Conservation (phyloP, 495 filamentous ascomycete species). For the Elasticomyces elasticus region DNA sequence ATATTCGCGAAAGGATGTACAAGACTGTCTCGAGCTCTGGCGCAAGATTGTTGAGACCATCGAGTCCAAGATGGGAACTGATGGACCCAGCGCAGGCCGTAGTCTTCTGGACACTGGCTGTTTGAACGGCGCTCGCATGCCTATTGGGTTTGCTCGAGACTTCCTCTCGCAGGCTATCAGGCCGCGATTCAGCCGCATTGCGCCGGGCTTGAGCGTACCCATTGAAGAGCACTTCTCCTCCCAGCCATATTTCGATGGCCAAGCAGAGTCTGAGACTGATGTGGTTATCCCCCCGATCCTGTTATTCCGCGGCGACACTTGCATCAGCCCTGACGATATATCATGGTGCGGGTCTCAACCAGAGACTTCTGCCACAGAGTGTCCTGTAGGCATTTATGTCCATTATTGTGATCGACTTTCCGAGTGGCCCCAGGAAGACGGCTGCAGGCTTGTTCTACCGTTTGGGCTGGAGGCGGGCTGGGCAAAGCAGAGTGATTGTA, state of each 20-base stretch:
- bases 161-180: slow-evolving; percentile 1
- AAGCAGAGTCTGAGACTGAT: neutral
- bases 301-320: neutral
- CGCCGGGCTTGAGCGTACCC: neutral
- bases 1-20: neutral
- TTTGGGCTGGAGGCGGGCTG: neutral
- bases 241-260: neutral
- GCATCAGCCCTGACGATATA: neutral
- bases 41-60: neutral
- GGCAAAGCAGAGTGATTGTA: neutral
- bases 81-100: no score
- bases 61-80: slow-evolving; percentile 1
- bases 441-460: neutral
- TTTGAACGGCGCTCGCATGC: neutral
- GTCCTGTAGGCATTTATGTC: neutral
- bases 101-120: neutral
- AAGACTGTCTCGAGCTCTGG: slow-evolving; percentile 1
- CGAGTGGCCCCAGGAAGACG: neutral
- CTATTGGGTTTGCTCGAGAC: neutral
- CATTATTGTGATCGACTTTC: neutral
- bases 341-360: neutral
- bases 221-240: neutral
- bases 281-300: neutral
- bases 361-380: neutral
- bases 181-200: slow-evolving; percentile 3